Conservation (phyloP, 495 filamentous ascomycete species). For the Letharia lupina region DNA sequence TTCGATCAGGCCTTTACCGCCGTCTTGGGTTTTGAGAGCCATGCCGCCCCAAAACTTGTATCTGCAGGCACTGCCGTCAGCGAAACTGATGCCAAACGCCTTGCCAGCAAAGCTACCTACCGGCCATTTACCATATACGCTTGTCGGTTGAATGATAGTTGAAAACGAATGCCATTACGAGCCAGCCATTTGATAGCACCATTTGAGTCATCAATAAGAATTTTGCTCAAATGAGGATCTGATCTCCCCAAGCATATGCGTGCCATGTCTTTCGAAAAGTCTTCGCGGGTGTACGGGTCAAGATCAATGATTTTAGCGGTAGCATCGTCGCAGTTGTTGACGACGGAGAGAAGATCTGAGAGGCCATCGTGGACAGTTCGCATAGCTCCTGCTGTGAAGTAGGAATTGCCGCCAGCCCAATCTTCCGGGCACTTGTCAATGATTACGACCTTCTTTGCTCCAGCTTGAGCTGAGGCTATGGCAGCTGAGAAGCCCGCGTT, state of each 20-base stretch:
- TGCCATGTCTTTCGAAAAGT: not conserved
- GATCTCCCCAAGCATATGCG: not conserved
- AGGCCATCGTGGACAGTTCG: not conserved
- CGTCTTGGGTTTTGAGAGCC: slow-evolving; percentile 4
- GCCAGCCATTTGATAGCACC: slow-evolving; percentile 1
- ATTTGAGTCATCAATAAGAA: not conserved
- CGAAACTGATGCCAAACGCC: not conserved
- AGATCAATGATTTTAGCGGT: not conserved
- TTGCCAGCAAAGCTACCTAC: not conserved
- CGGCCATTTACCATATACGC: not conserved
- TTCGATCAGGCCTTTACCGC: not conserved
- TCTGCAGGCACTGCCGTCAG: not conserved
- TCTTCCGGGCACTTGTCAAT: not conserved
- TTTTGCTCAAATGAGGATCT: not conserved
- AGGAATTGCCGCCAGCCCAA: not conserved
- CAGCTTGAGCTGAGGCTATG: not conserved
- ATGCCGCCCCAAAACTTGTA: slow-evolving; percentile 1
- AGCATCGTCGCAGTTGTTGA: not conserved
- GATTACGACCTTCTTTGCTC: not conserved
- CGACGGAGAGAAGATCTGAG: not conserved
- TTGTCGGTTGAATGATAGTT: not conserved
- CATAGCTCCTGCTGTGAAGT: not conserved
- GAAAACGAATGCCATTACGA: not conserved
- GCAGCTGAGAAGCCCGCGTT: not conserved
- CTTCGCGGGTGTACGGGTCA: not conserved